phyloP scores from a whole-genome alignment of 805 yeast genomes.

The Candida peoriensis region DNA sequence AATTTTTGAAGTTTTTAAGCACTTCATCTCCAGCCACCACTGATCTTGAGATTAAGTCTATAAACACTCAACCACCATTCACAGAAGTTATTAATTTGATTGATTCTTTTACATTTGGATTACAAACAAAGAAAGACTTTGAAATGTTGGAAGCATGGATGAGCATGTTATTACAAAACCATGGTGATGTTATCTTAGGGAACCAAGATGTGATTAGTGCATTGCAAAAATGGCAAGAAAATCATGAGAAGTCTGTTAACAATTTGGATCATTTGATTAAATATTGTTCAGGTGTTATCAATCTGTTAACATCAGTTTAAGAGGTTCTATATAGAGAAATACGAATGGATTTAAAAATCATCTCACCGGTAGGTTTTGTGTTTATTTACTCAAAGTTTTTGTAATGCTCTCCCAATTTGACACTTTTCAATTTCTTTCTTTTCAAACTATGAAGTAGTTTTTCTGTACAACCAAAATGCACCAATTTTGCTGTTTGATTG shows the following conservation, averaged over 20 bases:
- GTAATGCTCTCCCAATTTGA: constrained; percentile 11
- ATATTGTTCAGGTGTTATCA: constrained; percentile 76
- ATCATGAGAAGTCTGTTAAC: constrained; percentile 36
- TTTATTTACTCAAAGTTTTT: not conserved
- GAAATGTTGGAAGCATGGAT: constrained; percentile 83
- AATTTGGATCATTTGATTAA: constrained; percentile 64
- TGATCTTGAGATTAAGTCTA: constrained; percentile 83
- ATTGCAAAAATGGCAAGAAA: constrained; percentile 43
- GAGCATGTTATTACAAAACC: constrained; percentile 66
- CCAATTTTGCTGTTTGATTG: no score
- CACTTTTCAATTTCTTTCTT: constrained; percentile 11
- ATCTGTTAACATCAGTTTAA: constrained; percentile 39
- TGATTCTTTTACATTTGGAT: constrained; percentile 59
- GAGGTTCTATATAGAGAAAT: no score
- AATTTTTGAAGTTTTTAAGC: constrained; percentile 52
- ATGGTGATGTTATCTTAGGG: constrained; percentile 69
- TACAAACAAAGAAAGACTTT: constrained; percentile 50
- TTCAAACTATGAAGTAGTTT: not conserved
- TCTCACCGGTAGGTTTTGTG: no score
- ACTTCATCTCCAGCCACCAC: constrained; percentile 67
- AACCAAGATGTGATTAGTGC: constrained; percentile 39
- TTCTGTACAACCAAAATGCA: constrained; percentile 22
- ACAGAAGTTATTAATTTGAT: constrained; percentile 63
- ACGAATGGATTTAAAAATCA: no score
- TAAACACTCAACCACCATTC: constrained; percentile 62